These are phyloP conservation scores for Avena atlantica DNA, from an alignment of 176 grass and related monocot species.

Conservation along the genomic window DNA sequence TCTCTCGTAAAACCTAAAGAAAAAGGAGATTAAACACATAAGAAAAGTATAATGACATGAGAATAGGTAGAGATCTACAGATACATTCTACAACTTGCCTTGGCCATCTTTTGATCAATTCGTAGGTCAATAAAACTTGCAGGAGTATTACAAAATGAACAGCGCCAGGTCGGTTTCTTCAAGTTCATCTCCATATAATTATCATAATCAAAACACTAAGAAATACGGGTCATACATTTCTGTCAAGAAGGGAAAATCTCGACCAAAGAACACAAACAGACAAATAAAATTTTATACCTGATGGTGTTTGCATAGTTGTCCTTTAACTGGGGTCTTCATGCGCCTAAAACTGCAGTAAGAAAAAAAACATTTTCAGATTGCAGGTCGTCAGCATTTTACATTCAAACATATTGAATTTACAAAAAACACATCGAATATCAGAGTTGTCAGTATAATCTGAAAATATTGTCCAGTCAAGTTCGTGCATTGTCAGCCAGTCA, in stretches of 20 bases:
- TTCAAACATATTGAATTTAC: conserved; percentile 24
- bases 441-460: not conserved
- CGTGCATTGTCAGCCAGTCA: not conserved
- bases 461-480: not conserved
- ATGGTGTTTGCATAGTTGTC: conserved; percentile 87
- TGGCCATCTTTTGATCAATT: conserved; percentile 80
- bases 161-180: conserved; percentile 87
- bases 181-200: conserved; percentile 95
- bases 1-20: conserved; percentile 79
- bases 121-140: conserved; percentile 70
- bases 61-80: not conserved
- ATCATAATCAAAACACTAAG: conserved; percentile 97
- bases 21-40: conserved; percentile 34
- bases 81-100: conserved; percentile 63
- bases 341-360: conserved; percentile 74
- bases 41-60: conserved; percentile 35
- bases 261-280: conserved; percentile 38
- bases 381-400: conserved; percentile 28
- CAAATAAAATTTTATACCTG: conserved; percentile 61
- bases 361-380: conserved; percentile 23
- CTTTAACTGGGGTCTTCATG: conserved; percentile 84
- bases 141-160: conserved; percentile 83
- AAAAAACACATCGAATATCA: conserved; percentile 7
- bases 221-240: not conserved
- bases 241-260: not conserved